Evolutionary conservation across 805 yeast species (phyloP).

Genomic region (Lipomyces chichibuensis): DNA sequence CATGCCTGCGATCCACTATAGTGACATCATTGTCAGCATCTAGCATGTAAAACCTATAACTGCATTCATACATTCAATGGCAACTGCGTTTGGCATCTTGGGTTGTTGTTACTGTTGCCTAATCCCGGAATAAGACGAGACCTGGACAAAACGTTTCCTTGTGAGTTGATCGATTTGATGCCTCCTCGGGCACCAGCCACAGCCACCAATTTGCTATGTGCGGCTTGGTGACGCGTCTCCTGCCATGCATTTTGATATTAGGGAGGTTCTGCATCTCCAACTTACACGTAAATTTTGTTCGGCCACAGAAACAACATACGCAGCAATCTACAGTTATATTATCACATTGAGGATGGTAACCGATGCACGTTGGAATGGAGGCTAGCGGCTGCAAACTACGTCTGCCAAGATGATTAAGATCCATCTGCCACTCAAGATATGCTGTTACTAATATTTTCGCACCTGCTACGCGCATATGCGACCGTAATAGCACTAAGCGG

Average conservation of each 20-base stretch:
- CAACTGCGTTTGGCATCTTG: slow-evolving; percentile 23
- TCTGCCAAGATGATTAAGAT: slow-evolving; percentile 4
- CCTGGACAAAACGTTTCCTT: too few relatives aligned
- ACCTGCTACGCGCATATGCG: too few relatives aligned
- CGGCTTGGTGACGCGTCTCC: too few relatives aligned
- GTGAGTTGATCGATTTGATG: too few relatives aligned
- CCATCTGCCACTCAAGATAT: slow-evolving; percentile 1
- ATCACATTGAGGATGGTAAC: background rate
- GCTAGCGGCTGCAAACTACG: background rate
- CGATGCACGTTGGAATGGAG: background rate
- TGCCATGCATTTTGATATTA: too few relatives aligned
- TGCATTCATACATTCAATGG: slow-evolving; percentile 20
- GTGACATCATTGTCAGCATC: background rate
- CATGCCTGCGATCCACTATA: slow-evolving; percentile 28
- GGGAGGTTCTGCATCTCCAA: too few relatives aligned
- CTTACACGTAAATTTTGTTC: too few relatives aligned
- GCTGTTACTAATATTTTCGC: background rate
- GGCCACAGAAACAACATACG: background rate
- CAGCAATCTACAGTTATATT: background rate
- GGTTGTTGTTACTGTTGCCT: background rate
- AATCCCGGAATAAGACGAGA: too few relatives aligned
- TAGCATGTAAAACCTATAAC: background rate
- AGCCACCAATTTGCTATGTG: too few relatives aligned
- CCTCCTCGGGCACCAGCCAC: too few relatives aligned
- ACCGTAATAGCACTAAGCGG: background rate